Conservation (phyloP, 495 filamentous ascomycete species). For the Penicillium dipodomyicola region DNA sequence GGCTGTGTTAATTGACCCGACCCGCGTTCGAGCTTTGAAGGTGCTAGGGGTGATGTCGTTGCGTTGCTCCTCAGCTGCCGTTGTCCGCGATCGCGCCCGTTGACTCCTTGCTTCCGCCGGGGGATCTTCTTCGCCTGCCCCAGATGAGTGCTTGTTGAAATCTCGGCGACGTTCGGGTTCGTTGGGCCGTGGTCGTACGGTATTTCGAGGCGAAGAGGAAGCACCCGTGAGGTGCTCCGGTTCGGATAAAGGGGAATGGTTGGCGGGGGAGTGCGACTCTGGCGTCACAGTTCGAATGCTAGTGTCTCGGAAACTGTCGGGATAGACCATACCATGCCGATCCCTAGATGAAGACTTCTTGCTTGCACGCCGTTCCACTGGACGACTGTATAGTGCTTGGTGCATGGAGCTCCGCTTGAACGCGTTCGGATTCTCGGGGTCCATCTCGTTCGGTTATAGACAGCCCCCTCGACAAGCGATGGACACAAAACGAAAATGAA, state of each 20-base stretch:
- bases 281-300: constrained; percentile 50
- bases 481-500: constrained; percentile 24
- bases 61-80: constrained; percentile 48
- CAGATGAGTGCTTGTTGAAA: constrained; percentile 26
- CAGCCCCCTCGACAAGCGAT: constrained; percentile 13
- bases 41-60: constrained; percentile 42
- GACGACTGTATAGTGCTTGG: constrained; percentile 43
- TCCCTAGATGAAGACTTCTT: constrained; percentile 55
- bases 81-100: constrained; percentile 50
- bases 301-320: constrained; percentile 50
- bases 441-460: constrained; percentile 37
- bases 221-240: constrained; percentile 38
- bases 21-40: constrained; percentile 39
- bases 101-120: constrained; percentile 35
- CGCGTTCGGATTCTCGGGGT: constrained; percentile 44
- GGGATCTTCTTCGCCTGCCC: constrained; percentile 37
- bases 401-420: constrained; percentile 46
- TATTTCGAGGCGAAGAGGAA: constrained; percentile 43
- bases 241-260: constrained; percentile 43
- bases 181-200: constrained; percentile 33
- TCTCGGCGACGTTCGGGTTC: constrained; percentile 35
- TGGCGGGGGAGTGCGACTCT: constrained; percentile 37
- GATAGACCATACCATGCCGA: constrained; percentile 53
- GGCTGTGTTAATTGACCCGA: constrained; percentile 46
- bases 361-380: constrained; percentile 50